Base-by-base conservation (phyloP, 1,284 basidiomycete genomes). In the Pseudozyma tsukubaensis region DNA sequence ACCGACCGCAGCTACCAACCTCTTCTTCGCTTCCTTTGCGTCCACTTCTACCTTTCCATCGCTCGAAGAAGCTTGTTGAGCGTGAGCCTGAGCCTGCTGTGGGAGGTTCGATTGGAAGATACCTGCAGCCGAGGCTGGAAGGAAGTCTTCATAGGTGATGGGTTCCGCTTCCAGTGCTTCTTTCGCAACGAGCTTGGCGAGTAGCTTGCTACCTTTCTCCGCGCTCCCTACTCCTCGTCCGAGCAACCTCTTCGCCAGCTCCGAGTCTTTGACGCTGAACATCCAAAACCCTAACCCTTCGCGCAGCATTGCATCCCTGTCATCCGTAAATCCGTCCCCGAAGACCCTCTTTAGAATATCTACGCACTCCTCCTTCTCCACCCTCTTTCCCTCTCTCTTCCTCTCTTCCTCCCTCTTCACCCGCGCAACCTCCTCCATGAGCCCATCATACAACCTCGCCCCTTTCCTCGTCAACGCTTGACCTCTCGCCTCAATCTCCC, bases 401-500 rank as follows among this genome's bases (percentile, higher is more conserved):
- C 83, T 76, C 49, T 84, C 24, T 29, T 29, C 24, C 6, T 29
- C 69, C 13, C 52, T 52, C 52, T 84, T 81, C 55, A 83, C 85
- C 6, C 84, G 69, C 10, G 73, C 67, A 45, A 85, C 82, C 14
- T 80, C 75, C 69, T 34, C 45, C 60, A 68, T 61, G 24, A 70
- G 24, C n/a, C 18, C 47, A 35, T 74, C 66, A 42, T 72, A 76
- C 48, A 66, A 29, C 12, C 32, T 57, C 50, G 73, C 64, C 43
- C 86, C 86, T 65, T 83, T 83, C 14, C 65, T 76, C 7, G 86
- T 87, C 32, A 87, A 61, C 1, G 86, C 86, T 40, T 82, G 81
- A 2, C 86, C 85, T 35, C 86, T 76, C 52, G 84, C 83, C 69
- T 87, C 86, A 50, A 87, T 86, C 77, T 87, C 86, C 11, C 86